Base-by-base conservation (phyloP, 768 basidiomycete genomes). In the Podaxis rugospora region DNA sequence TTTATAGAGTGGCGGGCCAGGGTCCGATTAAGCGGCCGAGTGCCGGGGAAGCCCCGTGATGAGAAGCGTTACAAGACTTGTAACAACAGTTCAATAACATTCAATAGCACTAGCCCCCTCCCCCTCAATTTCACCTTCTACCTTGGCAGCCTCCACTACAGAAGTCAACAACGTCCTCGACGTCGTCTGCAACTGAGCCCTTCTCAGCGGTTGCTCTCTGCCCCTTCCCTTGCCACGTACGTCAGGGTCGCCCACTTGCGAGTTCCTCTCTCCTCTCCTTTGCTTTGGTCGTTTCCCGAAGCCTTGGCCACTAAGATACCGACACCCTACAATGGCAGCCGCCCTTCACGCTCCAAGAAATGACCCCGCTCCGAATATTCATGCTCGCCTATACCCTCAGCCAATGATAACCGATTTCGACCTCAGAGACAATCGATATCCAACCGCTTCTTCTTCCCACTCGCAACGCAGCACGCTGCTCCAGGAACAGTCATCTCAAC, bases 351-450 rank as follows among this genome's bases (percentile, higher is more conserved):
- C 77, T 40, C 65, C 76, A 60, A 74, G 77, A 65, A 78, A 75
- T 60, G 78, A 80, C 55, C 58, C 67, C 46, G 69, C 72, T 35
- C 66, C 76, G 28, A 71, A 70, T 66, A 67, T 78, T 62, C 72
- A 70, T 62, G 47, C 64, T 46, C 71, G 69, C 59, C 70, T 80
- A 63, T 86, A 85, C 72, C 75, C 85, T 54, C 79, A 78, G 66
- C 74, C 79, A 44, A 77, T 88, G 61, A 78, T 86, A 70, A 75
- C 81, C 59, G 87, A 87, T 60, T 77, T 84, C 63, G 84, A 86
- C 72, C 80, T 84, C 70, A 78, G 80, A 66, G 88, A 88, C 75
- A 82, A 81, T 68, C 78, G 87, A 68, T 87, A 88, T 63, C 75
- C 77, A 18, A 68, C 76, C 28, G 61, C 75, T 50, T 58, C 70